A percentile compares a stretch with the other conserved stretches of the same genome.
These are phyloP conservation scores for Parathielavia hyrcaniae DNA, from an alignment of 495 filamentous ascomycete species.

Conservation along the genomic window DNA sequence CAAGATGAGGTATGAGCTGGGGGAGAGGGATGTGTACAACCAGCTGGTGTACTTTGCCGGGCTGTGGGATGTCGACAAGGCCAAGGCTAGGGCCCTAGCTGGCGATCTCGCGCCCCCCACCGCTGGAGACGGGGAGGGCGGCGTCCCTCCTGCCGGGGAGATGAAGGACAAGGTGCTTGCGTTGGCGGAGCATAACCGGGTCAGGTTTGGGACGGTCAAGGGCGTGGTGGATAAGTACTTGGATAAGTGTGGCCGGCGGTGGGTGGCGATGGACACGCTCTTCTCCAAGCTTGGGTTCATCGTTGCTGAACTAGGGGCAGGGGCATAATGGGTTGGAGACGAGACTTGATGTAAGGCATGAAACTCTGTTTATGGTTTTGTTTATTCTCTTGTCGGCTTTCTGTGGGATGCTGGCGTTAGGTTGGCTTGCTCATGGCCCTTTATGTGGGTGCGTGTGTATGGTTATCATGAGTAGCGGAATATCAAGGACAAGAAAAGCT, in stretches of 20 bases:
- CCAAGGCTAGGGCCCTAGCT: slow-evolving; percentile 42
- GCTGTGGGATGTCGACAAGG: slow-evolving; percentile 87
- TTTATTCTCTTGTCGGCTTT: slow-evolving; percentile 2
- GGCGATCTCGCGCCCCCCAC: slow-evolving; percentile 19
- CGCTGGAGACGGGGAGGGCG: slow-evolving; percentile 34
- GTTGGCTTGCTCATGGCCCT: neutral
- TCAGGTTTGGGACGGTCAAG: slow-evolving; percentile 66
- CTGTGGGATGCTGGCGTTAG: neutral
- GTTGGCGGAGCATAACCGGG: slow-evolving; percentile 72
- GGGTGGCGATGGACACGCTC: slow-evolving; percentile 92
- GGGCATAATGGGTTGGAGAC: neutral
- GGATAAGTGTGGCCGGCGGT: slow-evolving; percentile 87
- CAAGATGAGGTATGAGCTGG: slow-evolving; percentile 78
- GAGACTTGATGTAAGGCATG: neutral
- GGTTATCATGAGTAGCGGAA: neutral
- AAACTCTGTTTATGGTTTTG: neutral
- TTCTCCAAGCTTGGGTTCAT: slow-evolving; percentile 57
- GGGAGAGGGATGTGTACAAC: slow-evolving; percentile 88
- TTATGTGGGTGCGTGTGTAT: neutral
- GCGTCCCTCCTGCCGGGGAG: slow-evolving; percentile 35
- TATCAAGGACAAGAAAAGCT: neutral
- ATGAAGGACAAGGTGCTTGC: slow-evolving; percentile 52
- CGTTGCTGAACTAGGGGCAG: slow-evolving; percentile 21
- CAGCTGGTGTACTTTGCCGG: slow-evolving; percentile 83
- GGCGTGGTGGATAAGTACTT: slow-evolving; percentile 79